Conservation (phyloP, 176 grass and related monocot species). For the Puya raimondii region DNA sequence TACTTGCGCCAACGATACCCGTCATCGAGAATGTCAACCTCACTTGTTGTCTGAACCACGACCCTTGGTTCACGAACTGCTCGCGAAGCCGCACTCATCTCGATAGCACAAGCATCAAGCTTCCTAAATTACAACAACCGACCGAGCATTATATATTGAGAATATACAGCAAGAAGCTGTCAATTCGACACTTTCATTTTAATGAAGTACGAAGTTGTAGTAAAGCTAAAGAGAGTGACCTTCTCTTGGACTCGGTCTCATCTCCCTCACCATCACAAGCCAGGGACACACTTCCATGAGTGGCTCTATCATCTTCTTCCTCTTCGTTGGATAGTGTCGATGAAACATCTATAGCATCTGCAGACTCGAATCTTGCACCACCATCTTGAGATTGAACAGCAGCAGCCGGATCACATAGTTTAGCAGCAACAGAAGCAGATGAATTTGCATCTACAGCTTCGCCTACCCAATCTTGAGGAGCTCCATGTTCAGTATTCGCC, state of each 20-base stretch:
- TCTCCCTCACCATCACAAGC: slow-evolving; percentile 21
- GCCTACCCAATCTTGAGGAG: slow-evolving; percentile 12
- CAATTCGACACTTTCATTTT: not conserved
- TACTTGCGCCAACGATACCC: slow-evolving; percentile 85
- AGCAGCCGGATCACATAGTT: slow-evolving; percentile 36
- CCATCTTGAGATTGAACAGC: slow-evolving; percentile 34
- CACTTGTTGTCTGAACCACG: slow-evolving; percentile 63
- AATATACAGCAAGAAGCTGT: not conserved
- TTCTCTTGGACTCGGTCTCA: slow-evolving; percentile 50
- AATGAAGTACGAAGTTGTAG: not conserved
- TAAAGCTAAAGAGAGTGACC: slow-evolving; percentile 21
- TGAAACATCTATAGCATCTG: slow-evolving; percentile 34
- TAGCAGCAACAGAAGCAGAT: slow-evolving; percentile 25
- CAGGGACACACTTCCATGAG: slow-evolving; percentile 25
- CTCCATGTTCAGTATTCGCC: slow-evolving; percentile 5
- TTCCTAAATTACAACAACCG: slow-evolving; percentile 35
- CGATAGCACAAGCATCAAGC: slow-evolving; percentile 44
- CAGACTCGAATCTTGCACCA: slow-evolving; percentile 12
- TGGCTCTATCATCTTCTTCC: slow-evolving; percentile 33
- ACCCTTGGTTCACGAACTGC: slow-evolving; percentile 53
- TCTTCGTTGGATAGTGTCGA: slow-evolving; percentile 38
- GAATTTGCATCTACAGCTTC: slow-evolving; percentile 29
- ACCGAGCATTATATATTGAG: not conserved
- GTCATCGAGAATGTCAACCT: slow-evolving; percentile 61
- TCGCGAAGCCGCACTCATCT: slow-evolving; percentile 36